Conservation (phyloP, 2,329 filamentous ascomycete species). For the Camptophora hylomeconis region DNA sequence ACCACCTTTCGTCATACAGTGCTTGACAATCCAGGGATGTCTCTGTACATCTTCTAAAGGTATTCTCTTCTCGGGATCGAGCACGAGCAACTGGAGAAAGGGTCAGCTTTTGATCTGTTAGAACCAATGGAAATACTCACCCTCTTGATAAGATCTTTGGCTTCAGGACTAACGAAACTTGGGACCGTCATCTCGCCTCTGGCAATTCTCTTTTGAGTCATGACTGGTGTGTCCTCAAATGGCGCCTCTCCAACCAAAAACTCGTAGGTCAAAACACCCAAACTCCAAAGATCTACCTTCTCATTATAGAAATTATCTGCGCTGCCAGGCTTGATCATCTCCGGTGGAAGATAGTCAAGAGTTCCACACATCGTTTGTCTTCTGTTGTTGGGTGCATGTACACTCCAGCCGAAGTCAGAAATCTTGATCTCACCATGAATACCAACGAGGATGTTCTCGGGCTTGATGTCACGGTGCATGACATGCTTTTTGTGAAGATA, state of each 20-base stretch:
- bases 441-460: slow-evolving; percentile 90
- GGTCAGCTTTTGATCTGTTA: slow-evolving; percentile 13
- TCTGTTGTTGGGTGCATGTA: slow-evolving; percentile 89
- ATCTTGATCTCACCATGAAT: slow-evolving; percentile 98
- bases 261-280: slow-evolving; percentile 91
- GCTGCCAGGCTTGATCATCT: slow-evolving; percentile 80
- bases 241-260: slow-evolving; percentile 92
- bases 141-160: slow-evolving; percentile 81
- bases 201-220: slow-evolving; percentile 84
- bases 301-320: slow-evolving; percentile 84
- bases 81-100: slow-evolving; percentile 56
- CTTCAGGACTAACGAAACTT: slow-evolving; percentile 78
- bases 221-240: slow-evolving; percentile 87
- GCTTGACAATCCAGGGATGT: slow-evolving; percentile 95
- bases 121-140: slow-evolving; percentile 36
- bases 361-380: slow-evolving; percentile 94
- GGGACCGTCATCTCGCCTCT: slow-evolving; percentile 87
- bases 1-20: slow-evolving; percentile 41
- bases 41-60: slow-evolving; percentile 75
- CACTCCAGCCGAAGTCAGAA: slow-evolving; percentile 96
- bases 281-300: slow-evolving; percentile 91
- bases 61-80: slow-evolving; percentile 88
- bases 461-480: slow-evolving; percentile 95
- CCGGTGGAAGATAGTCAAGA: slow-evolving; percentile 89
- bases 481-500: slow-evolving; percentile 96